Conservation (phyloP, 2,329 filamentous ascomycete genomes). For the Trichothecium roseum region DNA sequence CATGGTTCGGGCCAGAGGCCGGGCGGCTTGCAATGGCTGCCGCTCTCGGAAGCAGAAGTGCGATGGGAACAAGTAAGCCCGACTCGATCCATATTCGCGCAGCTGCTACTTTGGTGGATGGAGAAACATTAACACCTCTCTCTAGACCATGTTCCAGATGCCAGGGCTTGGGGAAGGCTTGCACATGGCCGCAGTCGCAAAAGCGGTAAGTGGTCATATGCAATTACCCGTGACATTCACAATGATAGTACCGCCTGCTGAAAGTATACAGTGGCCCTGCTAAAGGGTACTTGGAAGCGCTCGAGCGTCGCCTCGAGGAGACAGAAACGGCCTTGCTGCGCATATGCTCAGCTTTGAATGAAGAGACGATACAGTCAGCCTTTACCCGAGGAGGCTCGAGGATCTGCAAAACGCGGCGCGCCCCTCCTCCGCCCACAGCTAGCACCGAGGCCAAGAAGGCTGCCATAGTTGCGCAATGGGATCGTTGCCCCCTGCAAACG, state of each 20-base stretch:
- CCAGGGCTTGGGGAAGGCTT: constrained; percentile 3
- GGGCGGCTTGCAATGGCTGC: constrained; percentile 11
- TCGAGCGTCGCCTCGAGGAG: constrained; percentile 29
- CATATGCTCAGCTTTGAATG: constrained; percentile 8
- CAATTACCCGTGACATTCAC: background rate
- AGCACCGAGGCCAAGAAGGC: constrained; percentile 1
- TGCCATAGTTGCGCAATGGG: constrained; percentile 3
- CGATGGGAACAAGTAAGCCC: constrained; percentile 4
- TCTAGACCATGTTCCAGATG: constrained; percentile 9
- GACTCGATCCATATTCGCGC: too few species aligned
- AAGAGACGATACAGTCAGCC: constrained; percentile 2
- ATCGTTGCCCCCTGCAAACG: constrained; percentile 1
- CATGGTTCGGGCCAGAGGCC: constrained; percentile 5
- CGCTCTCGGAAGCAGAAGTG: constrained; percentile 12
- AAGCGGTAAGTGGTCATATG: constrained; percentile 7
- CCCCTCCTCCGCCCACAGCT: background rate
- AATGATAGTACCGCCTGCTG: too few species aligned
- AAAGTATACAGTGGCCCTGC: constrained; percentile 25
- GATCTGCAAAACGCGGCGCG: too few species aligned
- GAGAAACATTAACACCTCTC: too few species aligned
- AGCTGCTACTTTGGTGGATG: too few species aligned
- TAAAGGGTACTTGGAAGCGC: constrained; percentile 33
- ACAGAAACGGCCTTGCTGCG: constrained; percentile 27
- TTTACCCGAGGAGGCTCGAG: constrained; percentile 1
- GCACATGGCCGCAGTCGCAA: constrained; percentile 8